phyloP scores from a whole-genome alignment of 2,329 filamentous ascomycete genomes.

The Didymella arachidicola region DNA sequence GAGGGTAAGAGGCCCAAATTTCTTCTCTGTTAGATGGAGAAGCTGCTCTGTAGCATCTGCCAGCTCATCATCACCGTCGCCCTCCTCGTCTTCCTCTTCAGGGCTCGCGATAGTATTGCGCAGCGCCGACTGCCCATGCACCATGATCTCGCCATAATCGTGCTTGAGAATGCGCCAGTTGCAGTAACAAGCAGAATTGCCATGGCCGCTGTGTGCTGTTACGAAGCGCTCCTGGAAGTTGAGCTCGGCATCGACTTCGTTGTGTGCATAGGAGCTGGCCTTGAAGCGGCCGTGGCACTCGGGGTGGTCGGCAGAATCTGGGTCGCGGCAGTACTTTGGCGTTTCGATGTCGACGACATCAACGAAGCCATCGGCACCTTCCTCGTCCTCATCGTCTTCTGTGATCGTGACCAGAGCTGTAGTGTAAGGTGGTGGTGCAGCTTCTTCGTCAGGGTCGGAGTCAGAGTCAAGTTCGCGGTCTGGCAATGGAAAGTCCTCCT shows the following conservation, averaged over 20 bases:
- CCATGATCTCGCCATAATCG: conserved; percentile 2
- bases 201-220: not conserved
- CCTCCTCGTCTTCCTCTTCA: not conserved
- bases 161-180: conserved; percentile 7
- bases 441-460: not conserved
- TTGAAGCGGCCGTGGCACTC: not conserved
- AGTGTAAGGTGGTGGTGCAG: not conserved
- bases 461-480: conserved; percentile 12
- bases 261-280: not conserved
- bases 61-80: not conserved
- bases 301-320: conserved; percentile 4
- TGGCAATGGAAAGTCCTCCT: not conserved
- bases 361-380: not conserved
- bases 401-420: not conserved
- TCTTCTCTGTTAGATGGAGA: not conserved
- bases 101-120: not conserved
- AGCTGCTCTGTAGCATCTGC: not conserved
- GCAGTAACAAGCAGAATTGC: conserved; percentile 1
- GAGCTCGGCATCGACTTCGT: not conserved
- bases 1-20: not conserved
- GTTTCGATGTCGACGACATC: conserved; percentile 2
- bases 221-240: conserved; percentile 6
- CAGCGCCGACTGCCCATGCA: conserved; percentile 8
- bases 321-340: conserved; percentile 8
- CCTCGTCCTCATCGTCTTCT: not conserved